phyloP scores from a whole-genome alignment of 345 rosid genomes.

The thale cress (Arabidopsis thaliana) region DNA sequence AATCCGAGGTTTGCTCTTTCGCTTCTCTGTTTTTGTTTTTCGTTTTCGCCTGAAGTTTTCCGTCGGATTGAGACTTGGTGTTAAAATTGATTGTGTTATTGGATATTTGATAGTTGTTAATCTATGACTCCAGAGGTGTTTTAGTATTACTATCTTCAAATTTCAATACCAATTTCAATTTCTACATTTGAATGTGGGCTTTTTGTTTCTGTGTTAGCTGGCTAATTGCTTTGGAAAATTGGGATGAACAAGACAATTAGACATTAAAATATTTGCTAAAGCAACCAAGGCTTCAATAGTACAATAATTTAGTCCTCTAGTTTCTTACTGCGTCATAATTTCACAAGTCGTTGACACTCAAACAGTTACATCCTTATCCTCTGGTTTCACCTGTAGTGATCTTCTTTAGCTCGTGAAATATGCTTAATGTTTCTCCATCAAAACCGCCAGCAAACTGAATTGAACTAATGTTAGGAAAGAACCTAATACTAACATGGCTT shows the following conservation, averaged over 20 bases:
- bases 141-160: slow-evolving; percentile 3
- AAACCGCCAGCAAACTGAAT: slow-evolving; percentile 94
- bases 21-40: neutral
- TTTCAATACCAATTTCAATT: neutral
- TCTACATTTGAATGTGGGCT: neutral
- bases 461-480: slow-evolving; percentile 20
- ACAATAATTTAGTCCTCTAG: slow-evolving; percentile 24
- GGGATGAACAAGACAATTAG: slow-evolving; percentile 3
- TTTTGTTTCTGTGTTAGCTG: neutral
- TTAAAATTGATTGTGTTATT: neutral
- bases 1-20: slow-evolving; percentile 16
- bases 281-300: neutral
- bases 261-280: neutral
- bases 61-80: too few species aligned
- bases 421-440: slow-evolving; percentile 60
- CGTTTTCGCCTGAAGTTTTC: neutral
- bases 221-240: neutral
- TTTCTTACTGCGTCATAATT: neutral
- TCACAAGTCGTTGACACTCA: slow-evolving; percentile 20
- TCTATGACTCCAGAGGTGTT: neutral
- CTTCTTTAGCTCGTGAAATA: slow-evolving; percentile 77
- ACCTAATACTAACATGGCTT: neutral
- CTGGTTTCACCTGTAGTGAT: slow-evolving; percentile 34
- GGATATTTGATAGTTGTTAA: neutral
- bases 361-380: slow-evolving; percentile 25